These are phyloP conservation scores for Chrysosporium queenslandicum DNA, from an alignment of 2,329 filamentous ascomycete species.

Conservation along the genomic window DNA sequence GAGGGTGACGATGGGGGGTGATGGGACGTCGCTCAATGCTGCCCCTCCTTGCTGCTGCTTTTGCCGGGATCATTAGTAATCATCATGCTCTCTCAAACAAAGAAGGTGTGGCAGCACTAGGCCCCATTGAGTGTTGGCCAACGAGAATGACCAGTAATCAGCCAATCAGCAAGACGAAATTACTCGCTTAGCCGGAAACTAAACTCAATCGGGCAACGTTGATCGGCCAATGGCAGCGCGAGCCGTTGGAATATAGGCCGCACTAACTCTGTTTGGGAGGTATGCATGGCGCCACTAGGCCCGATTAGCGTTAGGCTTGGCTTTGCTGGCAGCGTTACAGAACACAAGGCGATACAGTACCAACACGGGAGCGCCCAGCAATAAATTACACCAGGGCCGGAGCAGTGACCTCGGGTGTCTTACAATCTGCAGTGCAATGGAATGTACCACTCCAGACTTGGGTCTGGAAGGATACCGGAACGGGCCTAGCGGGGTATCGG, in stretches of 20 bases:
- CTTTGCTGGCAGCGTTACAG: background rate
- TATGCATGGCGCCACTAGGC: conserved; percentile 1
- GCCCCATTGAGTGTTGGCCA: background rate
- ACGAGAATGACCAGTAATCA: background rate
- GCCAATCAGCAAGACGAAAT: background rate
- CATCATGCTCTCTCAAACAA: conserved; percentile 4
- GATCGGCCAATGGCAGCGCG: background rate
- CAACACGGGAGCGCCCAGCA: too few species aligned
- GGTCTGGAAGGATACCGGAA: conserved; percentile 7
- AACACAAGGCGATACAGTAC: background rate
- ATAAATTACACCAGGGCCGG: background rate
- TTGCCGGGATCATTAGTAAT: background rate
- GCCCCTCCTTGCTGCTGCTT: background rate
- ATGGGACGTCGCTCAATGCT: too few species aligned
- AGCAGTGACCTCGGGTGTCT: conserved; percentile 3
- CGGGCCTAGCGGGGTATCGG: conserved; percentile 4
- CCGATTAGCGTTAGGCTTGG: background rate
- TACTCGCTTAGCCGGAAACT: conserved; percentile 1
- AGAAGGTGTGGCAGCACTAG: background rate
- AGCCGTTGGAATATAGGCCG: background rate
- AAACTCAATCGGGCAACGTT: background rate
- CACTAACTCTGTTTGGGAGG: background rate
- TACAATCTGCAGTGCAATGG: conserved; percentile 5
- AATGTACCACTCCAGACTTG: background rate
- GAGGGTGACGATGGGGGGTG: background rate